Evolutionary conservation across 495 filamentous ascomycete species (phyloP).

Genomic region (Penicillium atrosanguineum): DNA sequence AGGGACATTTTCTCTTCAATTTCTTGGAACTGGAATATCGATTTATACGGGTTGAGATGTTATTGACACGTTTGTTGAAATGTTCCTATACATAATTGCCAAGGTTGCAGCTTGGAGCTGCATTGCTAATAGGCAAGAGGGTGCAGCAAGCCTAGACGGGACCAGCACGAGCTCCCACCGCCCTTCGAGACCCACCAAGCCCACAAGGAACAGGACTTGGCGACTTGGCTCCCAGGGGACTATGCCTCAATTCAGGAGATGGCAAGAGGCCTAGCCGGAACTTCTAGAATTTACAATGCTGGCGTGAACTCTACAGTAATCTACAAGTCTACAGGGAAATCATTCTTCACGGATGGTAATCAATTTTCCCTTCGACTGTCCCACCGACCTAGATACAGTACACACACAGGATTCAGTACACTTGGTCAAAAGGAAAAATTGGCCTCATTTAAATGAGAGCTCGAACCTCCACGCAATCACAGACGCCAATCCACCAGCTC

Average conservation of each 20-base stretch:
- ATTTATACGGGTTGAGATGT: not conserved
- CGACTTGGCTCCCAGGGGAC: not conserved
- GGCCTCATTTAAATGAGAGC: not conserved
- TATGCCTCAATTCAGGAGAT: not conserved
- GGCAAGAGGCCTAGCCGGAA: too few relatives aligned
- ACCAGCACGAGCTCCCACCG: not conserved
- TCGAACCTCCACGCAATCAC: not conserved
- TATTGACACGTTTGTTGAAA: not conserved
- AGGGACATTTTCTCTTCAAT: not conserved
- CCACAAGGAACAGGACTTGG: not conserved
- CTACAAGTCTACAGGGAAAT: not conserved
- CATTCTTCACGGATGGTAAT: constrained; percentile 21
- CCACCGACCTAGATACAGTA: constrained; percentile 25
- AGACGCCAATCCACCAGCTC: not conserved
- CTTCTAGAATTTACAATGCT: not conserved
- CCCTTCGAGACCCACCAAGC: not conserved
- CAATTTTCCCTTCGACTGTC: constrained; percentile 22
- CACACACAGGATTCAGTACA: constrained; percentile 16
- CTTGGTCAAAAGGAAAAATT: constrained; percentile 21
- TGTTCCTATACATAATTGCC: not conserved
- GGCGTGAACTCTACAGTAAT: not conserved
- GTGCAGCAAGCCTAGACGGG: not conserved
- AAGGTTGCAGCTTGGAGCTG: not conserved
- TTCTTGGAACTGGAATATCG: not conserved
- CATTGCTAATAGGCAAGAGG: not conserved